A percentile compares a stretch with the other conserved stretches of the same genome.
phyloP scores from a whole-genome alignment of 2,329 filamentous ascomycete genomes.

The Apiospora pterosperma region DNA sequence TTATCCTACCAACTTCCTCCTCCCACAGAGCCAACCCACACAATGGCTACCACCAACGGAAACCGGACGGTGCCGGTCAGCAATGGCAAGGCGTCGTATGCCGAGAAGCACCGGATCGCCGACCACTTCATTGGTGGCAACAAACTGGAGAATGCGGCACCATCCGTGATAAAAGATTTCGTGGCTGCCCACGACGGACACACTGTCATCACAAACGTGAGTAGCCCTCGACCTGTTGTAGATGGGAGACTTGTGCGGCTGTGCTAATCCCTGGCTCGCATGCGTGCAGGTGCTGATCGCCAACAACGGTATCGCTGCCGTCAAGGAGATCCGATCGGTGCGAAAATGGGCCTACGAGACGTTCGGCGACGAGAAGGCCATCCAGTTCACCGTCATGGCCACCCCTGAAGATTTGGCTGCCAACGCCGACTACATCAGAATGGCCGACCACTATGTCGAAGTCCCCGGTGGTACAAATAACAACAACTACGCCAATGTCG shows the following conservation, averaged over 20 bases:
- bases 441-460: slow-evolving; percentile 99
- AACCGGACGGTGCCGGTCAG: slow-evolving; percentile 19
- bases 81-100: slow-evolving; percentile 64
- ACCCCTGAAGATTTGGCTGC: slow-evolving; percentile 96
- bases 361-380: slow-evolving; percentile 95
- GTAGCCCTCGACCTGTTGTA: slow-evolving; percentile 27
- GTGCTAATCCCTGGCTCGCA: neutral
- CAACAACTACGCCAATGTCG: slow-evolving; percentile 99
- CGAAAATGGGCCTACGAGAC: slow-evolving; percentile 99
- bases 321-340: slow-evolving; percentile 98
- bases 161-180: slow-evolving; percentile 94
- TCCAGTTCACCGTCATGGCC: slow-evolving; percentile 99
- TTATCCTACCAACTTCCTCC: neutral
- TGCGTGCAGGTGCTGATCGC: slow-evolving; percentile 81
- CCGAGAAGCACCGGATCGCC: slow-evolving; percentile 77
- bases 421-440: slow-evolving; percentile 98
- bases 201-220: slow-evolving; percentile 96
- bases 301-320: slow-evolving; percentile 99
- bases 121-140: slow-evolving; percentile 98
- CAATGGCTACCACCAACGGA: slow-evolving; percentile 46
- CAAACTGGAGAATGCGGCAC: slow-evolving; percentile 73
- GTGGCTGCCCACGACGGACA: slow-evolving; percentile 86
- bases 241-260: neutral
- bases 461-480: slow-evolving; percentile 99
- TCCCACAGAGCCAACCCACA: slow-evolving; percentile 13